Conservation (phyloP, 805 yeast species). For the Candida tammaniensis region DNA sequence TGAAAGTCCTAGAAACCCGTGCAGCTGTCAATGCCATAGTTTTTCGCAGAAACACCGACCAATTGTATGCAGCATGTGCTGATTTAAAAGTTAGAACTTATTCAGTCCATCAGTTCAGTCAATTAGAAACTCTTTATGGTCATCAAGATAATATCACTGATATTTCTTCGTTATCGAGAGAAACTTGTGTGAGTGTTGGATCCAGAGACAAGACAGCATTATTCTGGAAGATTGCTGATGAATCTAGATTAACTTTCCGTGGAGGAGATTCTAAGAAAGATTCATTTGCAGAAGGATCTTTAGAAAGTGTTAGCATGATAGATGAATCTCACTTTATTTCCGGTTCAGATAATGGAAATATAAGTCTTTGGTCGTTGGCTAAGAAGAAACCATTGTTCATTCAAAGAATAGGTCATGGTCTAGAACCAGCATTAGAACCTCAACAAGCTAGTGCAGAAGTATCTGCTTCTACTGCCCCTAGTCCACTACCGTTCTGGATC, state of each 20-base stretch:
- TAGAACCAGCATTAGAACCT: slow-evolving; percentile 45
- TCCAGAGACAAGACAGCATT: slow-evolving; percentile 92
- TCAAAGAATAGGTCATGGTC: slow-evolving; percentile 75
- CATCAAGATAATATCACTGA: slow-evolving; percentile 90
- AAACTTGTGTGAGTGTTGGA: slow-evolving; percentile 95
- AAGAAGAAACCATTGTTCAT: slow-evolving; percentile 84
- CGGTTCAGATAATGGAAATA: slow-evolving; percentile 91
- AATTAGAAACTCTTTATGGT: slow-evolving; percentile 88
- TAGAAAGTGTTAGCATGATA: slow-evolving; percentile 85
- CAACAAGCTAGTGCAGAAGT: slow-evolving; percentile 45
- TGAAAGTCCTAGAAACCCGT: slow-evolving; percentile 74
- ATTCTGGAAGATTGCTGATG: slow-evolving; percentile 96
- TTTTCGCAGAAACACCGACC: slow-evolving; percentile 79
- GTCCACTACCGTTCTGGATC: slow-evolving; percentile 78
- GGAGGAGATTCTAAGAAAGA: slow-evolving; percentile 70
- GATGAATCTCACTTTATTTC: slow-evolving; percentile 93
- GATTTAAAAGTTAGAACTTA: slow-evolving; percentile 88
- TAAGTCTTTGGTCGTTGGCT: slow-evolving; percentile 85
- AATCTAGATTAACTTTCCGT: slow-evolving; percentile 86
- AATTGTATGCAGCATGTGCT: slow-evolving; percentile 87
- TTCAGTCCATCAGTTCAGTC: slow-evolving; percentile 81
- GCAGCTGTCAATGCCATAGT: slow-evolving; percentile 70
- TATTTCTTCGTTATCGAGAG: slow-evolving; percentile 76
- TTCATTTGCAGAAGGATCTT: slow-evolving; percentile 69
- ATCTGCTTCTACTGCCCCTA: slow-evolving; percentile 59